A percentile compares a stretch with the other conserved stretches of the same genome.
These are phyloP conservation scores for Colletotrichum tabaci DNA, from an alignment of 2,329 filamentous ascomycete genomes.

Conservation along the genomic window DNA sequence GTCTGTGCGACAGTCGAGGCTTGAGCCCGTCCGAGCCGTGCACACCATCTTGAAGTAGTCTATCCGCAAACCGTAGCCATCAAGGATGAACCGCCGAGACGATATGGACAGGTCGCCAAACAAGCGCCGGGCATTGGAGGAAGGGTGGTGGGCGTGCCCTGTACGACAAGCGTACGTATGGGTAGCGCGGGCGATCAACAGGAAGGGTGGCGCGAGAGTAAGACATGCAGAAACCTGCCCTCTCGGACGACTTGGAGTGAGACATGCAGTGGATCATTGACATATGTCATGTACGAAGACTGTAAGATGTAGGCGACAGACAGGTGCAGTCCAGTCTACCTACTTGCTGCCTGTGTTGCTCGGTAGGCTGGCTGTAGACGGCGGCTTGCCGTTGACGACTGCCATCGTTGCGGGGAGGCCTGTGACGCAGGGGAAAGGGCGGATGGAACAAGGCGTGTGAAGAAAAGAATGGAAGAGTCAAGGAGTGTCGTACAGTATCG, in stretches of 20 bases:
- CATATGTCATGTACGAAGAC: conserved; percentile 16
- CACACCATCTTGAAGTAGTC: conserved; percentile 9
- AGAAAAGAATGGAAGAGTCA: background rate
- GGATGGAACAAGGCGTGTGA: background rate
- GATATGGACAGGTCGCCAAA: conserved; percentile 31
- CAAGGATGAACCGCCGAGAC: conserved; percentile 23
- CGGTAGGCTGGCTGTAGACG: conserved; percentile 15
- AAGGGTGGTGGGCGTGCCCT: conserved; percentile 42
- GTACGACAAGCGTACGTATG: conserved; percentile 43
- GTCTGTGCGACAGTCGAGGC: conserved; percentile 3
- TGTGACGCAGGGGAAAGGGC: conserved; percentile 28
- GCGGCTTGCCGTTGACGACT: conserved; percentile 22
- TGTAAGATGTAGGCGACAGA: conserved; percentile 29
- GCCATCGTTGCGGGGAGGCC: conserved; percentile 2
- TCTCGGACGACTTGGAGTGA: conserved; percentile 54
- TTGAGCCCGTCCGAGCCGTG: conserved; percentile 9
- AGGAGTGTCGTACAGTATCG: background rate
- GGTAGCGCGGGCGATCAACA: conserved; percentile 43
- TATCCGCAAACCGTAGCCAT: conserved; percentile 7
- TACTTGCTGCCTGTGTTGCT: background rate
- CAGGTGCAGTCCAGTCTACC: conserved; percentile 13
- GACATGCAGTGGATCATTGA: conserved; percentile 55
- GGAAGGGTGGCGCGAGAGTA: conserved; percentile 44
- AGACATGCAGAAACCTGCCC: conserved; percentile 53
- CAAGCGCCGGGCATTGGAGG: conserved; percentile 42